Percentiles rank a stretch among this genome's conserved stretches.
These are phyloP conservation scores for Lactarius pseudohatsudake DNA, from an alignment of 768 basidiomycete species.

Conservation along the genomic window DNA sequence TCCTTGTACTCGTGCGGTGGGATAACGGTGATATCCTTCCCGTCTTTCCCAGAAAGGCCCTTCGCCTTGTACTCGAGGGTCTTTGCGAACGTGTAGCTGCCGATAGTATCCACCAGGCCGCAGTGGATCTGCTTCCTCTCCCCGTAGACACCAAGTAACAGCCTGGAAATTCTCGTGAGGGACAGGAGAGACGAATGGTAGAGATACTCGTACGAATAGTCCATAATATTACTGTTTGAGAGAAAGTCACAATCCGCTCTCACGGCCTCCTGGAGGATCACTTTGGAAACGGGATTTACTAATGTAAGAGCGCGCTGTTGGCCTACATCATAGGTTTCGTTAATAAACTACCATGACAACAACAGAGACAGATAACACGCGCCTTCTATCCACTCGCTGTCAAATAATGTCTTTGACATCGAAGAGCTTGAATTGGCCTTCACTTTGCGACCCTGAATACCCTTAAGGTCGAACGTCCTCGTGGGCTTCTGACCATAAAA, in stretches of 20 bases:
- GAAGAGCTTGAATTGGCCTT: constrained; percentile 43
- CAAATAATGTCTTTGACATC: constrained; percentile 64
- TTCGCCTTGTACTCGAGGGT: constrained; percentile 86
- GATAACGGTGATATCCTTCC: constrained; percentile 76
- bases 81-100: constrained; percentile 84
- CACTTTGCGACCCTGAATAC: constrained; percentile 75
- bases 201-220: constrained; percentile 66
- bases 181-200: not conserved
- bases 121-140: constrained; percentile 66
- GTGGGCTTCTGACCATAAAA: constrained; percentile 68
- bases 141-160: constrained; percentile 73
- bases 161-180: constrained; percentile 38
- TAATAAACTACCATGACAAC: not conserved
- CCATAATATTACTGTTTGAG: constrained; percentile 77
- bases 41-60: constrained; percentile 52
- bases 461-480: constrained; percentile 81
- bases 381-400: constrained; percentile 85
- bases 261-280: constrained; percentile 68
- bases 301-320: constrained; percentile 66
- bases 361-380: constrained; percentile 14
- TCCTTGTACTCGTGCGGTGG: constrained; percentile 80
- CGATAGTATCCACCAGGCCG: constrained; percentile 84
- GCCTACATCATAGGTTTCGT: constrained; percentile 38
- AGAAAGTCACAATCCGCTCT: constrained; percentile 72
- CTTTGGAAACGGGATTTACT: constrained; percentile 70